These are phyloP conservation scores for Ascochyta fabae DNA, from an alignment of 2,329 filamentous ascomycete species.

Conservation along the genomic window DNA sequence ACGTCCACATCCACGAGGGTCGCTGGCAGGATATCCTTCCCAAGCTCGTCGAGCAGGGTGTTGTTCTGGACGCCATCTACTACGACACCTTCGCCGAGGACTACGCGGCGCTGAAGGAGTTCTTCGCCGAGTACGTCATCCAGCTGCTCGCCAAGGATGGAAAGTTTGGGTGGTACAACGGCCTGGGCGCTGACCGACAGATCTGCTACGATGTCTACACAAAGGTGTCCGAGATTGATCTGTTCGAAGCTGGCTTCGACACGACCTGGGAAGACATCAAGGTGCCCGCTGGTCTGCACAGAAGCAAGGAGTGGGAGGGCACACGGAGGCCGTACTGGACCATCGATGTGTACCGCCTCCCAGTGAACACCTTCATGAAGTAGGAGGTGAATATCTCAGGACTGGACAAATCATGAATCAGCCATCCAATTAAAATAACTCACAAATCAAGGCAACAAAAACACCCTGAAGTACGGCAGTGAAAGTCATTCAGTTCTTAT, in stretches of 20 bases:
- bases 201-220: slow-evolving; percentile 51
- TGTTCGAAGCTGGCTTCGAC: slow-evolving; percentile 46
- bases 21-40: slow-evolving; percentile 83
- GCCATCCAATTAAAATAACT: not conserved
- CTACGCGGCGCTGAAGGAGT: slow-evolving; percentile 47
- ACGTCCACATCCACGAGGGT: slow-evolving; percentile 69
- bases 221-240: slow-evolving; percentile 48
- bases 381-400: slow-evolving; percentile 12
- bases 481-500: not conserved
- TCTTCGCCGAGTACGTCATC: slow-evolving; percentile 47
- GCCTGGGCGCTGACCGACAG: slow-evolving; percentile 47
- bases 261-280: slow-evolving; percentile 47
- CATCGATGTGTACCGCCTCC: slow-evolving; percentile 45
- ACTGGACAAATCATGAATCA: not conserved
- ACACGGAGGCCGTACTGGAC: slow-evolving; percentile 48
- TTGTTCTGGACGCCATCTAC: slow-evolving; percentile 74
- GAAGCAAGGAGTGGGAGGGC: slow-evolving; percentile 46
- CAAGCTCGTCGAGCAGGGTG: slow-evolving; percentile 68
- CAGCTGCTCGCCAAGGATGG: slow-evolving; percentile 42
- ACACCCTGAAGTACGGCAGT: not conserved
- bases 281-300: slow-evolving; percentile 41
- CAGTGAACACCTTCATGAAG: slow-evolving; percentile 46
- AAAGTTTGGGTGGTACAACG: slow-evolving; percentile 49
- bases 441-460: not conserved
- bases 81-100: slow-evolving; percentile 50